phyloP scores from a whole-genome alignment of 495 filamentous ascomycete species.

The Thozetella sp. region DNA sequence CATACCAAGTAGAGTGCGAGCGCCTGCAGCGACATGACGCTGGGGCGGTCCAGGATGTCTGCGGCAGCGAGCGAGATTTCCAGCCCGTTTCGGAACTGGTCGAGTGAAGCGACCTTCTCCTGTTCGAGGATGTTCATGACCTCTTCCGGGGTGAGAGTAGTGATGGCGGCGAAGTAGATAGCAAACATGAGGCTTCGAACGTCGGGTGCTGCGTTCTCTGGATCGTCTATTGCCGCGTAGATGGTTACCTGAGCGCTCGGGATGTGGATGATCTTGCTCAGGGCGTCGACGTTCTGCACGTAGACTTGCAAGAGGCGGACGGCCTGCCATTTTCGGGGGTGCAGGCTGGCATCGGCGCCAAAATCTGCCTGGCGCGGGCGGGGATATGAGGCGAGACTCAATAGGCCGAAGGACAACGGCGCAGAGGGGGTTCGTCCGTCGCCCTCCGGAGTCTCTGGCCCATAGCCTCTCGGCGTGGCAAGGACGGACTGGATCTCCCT shows the following conservation, averaged over 20 bases:
- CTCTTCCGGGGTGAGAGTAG: neutral
- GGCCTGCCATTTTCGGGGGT: neutral
- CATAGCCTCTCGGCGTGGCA: neutral
- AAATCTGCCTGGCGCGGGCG: neutral
- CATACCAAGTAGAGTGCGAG: neutral
- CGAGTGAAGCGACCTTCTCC: neutral
- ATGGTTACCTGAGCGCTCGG: neutral
- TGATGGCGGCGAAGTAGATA: neutral
- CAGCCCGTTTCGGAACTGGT: neutral
- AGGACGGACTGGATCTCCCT: constrained; percentile 1
- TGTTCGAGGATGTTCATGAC: neutral
- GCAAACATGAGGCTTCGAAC: neutral
- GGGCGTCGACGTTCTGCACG: neutral
- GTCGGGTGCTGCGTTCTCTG: neutral
- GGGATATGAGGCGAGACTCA: neutral
- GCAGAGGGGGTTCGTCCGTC: neutral
- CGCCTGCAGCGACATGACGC: neutral
- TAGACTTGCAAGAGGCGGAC: neutral
- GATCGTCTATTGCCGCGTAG: neutral
- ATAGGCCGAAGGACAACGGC: neutral
- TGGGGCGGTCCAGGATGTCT: neutral
- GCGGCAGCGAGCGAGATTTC: neutral
- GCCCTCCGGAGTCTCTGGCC: neutral
- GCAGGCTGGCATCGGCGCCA: neutral
- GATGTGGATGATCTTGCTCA: neutral